Conservation (phyloP, 1,139 yeast genomes). For the Saccharomyces hybrid region DNA sequence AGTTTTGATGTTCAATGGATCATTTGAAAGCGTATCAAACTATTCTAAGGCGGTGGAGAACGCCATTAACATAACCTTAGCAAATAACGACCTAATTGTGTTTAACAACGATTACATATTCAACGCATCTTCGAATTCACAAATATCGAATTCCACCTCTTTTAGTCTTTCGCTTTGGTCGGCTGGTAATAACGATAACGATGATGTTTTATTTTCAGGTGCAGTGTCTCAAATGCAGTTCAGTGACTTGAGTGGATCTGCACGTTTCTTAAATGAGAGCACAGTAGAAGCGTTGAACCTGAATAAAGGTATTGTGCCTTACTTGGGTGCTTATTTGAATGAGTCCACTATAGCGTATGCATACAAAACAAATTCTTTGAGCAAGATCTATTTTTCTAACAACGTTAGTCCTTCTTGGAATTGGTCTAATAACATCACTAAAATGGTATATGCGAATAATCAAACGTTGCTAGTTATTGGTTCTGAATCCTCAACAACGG, state of each 20-base stretch:
- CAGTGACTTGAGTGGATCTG: constrained; percentile 13
- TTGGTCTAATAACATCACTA: constrained; percentile 12
- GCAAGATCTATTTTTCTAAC: constrained; percentile 35
- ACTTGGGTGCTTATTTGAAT: constrained; percentile 24
- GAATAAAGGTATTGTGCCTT: constrained; percentile 9
- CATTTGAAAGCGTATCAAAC: background rate
- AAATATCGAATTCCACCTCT: constrained; percentile 16
- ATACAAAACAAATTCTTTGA: constrained; percentile 27
- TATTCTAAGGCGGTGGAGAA: background rate
- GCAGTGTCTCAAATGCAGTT: constrained; percentile 13
- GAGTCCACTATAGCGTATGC: constrained; percentile 23
- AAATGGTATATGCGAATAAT: constrained; percentile 15
- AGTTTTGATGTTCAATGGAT: constrained; percentile 22
- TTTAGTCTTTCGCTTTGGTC: constrained; percentile 25
- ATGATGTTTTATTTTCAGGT: constrained; percentile 36
- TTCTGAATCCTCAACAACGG: constrained; percentile 5
- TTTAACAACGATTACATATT: constrained; percentile 20
- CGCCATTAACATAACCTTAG: constrained; percentile 7
- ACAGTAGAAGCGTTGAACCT: constrained; percentile 2
- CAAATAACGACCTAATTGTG: constrained; percentile 15
- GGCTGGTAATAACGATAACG: constrained; percentile 25
- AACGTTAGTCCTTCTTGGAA: constrained; percentile 7
- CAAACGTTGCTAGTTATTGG: constrained; percentile 19
- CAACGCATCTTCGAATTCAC: constrained; percentile 16
- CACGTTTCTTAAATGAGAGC: constrained; percentile 7